Evolutionary conservation across 2,329 filamentous ascomycete genomes (phyloP).

Genomic region (Neonectria coccinea): DNA sequence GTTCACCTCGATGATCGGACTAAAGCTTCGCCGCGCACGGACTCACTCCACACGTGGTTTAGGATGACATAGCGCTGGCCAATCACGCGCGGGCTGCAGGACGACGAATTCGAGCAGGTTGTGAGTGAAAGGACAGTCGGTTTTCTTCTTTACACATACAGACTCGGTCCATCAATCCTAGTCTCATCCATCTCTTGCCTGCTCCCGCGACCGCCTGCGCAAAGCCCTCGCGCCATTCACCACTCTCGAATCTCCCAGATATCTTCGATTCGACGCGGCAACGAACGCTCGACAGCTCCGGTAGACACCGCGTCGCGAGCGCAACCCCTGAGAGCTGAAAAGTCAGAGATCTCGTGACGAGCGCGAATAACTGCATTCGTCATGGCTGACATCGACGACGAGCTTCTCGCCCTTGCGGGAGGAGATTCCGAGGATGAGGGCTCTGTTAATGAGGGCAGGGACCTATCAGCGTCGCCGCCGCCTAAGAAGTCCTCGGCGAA

Average conservation of each 20-base stretch:
- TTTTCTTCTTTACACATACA: conserved; percentile 32
- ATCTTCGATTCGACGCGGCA: conserved; percentile 13
- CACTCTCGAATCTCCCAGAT: conserved; percentile 4
- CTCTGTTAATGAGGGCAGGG: conserved; percentile 64
- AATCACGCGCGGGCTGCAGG: conserved; percentile 37
- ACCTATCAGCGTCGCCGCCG: conserved; percentile 66
- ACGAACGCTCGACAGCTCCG: conserved; percentile 10
- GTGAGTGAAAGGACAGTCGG: conserved; percentile 32
- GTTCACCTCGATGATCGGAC: conserved; percentile 38
- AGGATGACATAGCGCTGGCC: conserved; percentile 43
- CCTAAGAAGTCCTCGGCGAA: conserved; percentile 54
- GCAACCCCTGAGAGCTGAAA: conserved; percentile 36
- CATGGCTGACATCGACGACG: conserved; percentile 93
- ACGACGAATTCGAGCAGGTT: conserved; percentile 43
- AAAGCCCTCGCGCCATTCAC: neutral
- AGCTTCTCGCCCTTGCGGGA: conserved; percentile 92
- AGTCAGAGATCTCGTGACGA: conserved; percentile 19
- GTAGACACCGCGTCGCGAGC: conserved; percentile 23
- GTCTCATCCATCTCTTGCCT: conserved; percentile 25
- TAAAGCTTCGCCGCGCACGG: conserved; percentile 41
- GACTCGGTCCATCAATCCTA: conserved; percentile 32
- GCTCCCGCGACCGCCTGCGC: conserved; percentile 19
- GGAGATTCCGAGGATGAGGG: conserved; percentile 75
- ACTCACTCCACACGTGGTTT: conserved; percentile 42
- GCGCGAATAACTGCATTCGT: conserved; percentile 40